Conservation (phyloP, 2,329 filamentous ascomycete species). For the Cordyceps tenuipes region DNA sequence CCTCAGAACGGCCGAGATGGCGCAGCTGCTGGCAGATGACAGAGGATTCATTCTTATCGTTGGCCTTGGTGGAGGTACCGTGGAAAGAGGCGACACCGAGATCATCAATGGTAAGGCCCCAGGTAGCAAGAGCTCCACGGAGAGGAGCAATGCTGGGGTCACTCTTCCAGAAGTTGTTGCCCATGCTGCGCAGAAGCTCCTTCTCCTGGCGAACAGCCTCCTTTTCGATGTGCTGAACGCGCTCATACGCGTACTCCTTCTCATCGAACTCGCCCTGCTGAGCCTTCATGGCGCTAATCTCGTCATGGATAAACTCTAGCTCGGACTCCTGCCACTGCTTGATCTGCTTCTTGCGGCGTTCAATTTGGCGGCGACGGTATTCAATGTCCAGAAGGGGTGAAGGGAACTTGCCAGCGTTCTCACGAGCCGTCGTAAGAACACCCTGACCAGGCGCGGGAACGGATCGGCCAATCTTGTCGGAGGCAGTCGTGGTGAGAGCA, state of each 20-base stretch:
- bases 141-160: slow-evolving; percentile 90
- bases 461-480: slow-evolving; percentile 97
- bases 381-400: slow-evolving; percentile 95
- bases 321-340: slow-evolving; percentile 96
- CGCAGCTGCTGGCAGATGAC: slow-evolving; percentile 94
- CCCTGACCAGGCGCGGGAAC: slow-evolving; percentile 94
- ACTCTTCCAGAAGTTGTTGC: slow-evolving; percentile 99
- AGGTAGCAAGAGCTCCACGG: slow-evolving; percentile 90
- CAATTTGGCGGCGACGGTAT: slow-evolving; percentile 90
- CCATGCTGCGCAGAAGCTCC: slow-evolving; percentile 83
- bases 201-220: slow-evolving; percentile 84
- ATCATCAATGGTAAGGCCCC: slow-evolving; percentile 96
- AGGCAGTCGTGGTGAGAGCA: slow-evolving; percentile 88
- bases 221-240: slow-evolving; percentile 75
- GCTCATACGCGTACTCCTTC: slow-evolving; percentile 77
- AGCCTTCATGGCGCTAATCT: slow-evolving; percentile 83
- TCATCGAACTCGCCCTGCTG: slow-evolving; percentile 69
- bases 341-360: slow-evolving; percentile 88
- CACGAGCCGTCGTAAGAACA: slow-evolving; percentile 90
- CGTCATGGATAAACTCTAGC: slow-evolving; percentile 84
- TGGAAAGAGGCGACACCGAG: slow-evolving; percentile 95
- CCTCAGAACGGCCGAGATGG: slow-evolving; percentile 91
- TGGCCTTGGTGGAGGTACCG: slow-evolving; percentile 95
- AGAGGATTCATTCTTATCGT: slow-evolving; percentile 99
- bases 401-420: slow-evolving; percentile 84